Percentiles rank a stretch among this genome's conserved stretches.
Conservation (phyloP, 164 flowering plant species). For the Houttuynia cordata region DNA sequence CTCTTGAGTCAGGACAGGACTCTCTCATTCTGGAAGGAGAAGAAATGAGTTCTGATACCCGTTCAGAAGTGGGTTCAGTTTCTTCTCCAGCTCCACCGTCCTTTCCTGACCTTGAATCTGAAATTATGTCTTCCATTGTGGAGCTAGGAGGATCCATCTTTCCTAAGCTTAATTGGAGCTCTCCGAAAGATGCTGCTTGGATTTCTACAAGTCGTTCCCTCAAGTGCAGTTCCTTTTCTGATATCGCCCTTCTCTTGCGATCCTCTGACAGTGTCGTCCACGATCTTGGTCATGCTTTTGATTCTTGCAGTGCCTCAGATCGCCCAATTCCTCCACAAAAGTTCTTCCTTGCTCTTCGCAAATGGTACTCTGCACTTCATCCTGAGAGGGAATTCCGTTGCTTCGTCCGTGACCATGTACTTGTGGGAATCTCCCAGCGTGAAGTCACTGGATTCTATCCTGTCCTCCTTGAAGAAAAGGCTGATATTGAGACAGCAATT, state of each 20-base stretch:
- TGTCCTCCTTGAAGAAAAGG: constrained; percentile 36
- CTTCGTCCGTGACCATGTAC: constrained; percentile 33
- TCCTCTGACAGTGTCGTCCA: constrained; percentile 73
- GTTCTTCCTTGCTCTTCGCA: constrained; percentile 74
- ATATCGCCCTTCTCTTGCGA: constrained; percentile 59
- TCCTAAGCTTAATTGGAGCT: constrained; percentile 94
- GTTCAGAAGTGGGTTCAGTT: constrained; percentile 11
- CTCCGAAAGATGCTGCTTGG: constrained; percentile 94
- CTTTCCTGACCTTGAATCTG: constrained; percentile 66
- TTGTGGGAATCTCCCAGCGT: constrained; percentile 75
- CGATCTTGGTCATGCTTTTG: constrained; percentile 79
- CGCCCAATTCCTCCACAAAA: constrained; percentile 35
- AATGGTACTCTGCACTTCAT: constrained; percentile 61
- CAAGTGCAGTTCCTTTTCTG: constrained; percentile 59
- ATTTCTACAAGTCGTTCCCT: constrained; percentile 64
- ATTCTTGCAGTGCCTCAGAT: constrained; percentile 51
- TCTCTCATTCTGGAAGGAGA: neutral
- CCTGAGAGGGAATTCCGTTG: constrained; percentile 95
- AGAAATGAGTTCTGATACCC: constrained; percentile 39
- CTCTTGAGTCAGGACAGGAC: constrained; percentile 34
- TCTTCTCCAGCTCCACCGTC: constrained; percentile 35
- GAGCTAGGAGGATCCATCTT: constrained; percentile 69
- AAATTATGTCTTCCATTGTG: constrained; percentile 51
- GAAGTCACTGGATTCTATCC: constrained; percentile 84
- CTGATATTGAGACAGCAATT: constrained; percentile 26